Conservation (phyloP, 2,329 filamentous ascomycete genomes). For the Esteya vermicola region DNA sequence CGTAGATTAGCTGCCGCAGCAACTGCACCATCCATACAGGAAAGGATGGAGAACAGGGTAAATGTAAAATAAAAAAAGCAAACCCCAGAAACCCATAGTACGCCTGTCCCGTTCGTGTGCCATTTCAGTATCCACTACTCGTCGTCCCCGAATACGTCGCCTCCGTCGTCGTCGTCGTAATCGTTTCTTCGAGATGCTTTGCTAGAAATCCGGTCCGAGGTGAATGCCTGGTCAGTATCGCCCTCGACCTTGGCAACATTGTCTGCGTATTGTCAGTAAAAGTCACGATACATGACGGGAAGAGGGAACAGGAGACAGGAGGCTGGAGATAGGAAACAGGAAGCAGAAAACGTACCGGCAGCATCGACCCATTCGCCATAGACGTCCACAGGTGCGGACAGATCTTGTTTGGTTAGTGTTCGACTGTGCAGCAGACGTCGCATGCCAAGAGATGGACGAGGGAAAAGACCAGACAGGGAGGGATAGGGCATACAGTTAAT, state of each 20-base stretch:
- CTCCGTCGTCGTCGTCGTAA: slow-evolving; percentile 30
- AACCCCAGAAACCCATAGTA: not conserved
- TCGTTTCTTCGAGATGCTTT: not conserved
- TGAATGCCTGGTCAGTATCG: slow-evolving; percentile 2
- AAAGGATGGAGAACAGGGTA: too few relatives aligned
- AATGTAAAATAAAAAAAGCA: too few relatives aligned
- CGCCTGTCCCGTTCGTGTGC: not conserved
- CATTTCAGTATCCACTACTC: slow-evolving; percentile 34
- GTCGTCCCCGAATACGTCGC: slow-evolving; percentile 36
- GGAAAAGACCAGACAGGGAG: not conserved
- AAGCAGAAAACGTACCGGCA: slow-evolving; percentile 34
- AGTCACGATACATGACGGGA: not conserved
- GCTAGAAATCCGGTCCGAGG: not conserved
- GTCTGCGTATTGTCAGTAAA: slow-evolving; percentile 18
- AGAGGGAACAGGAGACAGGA: too few relatives aligned
- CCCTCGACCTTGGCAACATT: slow-evolving; percentile 30
- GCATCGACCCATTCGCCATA: slow-evolving; percentile 98
- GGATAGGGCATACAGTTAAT: slow-evolving; percentile 61
- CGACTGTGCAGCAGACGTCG: too few relatives aligned
- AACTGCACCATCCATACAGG: too few relatives aligned
- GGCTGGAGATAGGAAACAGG: too few relatives aligned
- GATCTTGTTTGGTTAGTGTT: slow-evolving; percentile 37
- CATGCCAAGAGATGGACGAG: not conserved
- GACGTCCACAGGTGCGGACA: slow-evolving; percentile 84
- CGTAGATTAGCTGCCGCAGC: too few relatives aligned